phyloP scores from a whole-genome alignment of 441 rosid genomes.

The Dalechampia spathulata region DNA sequence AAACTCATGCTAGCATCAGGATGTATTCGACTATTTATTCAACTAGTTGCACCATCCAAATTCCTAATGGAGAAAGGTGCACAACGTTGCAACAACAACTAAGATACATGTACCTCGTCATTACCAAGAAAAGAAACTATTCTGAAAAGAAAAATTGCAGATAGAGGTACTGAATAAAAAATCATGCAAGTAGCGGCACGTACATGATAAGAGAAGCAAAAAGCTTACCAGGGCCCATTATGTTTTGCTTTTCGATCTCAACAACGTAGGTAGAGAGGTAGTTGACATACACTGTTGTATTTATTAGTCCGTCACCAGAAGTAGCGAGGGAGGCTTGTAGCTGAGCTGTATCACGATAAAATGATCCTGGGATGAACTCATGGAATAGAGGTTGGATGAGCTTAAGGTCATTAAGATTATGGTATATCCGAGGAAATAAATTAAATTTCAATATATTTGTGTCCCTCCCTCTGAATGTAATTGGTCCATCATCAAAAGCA shows the following conservation, averaged over 20 bases:
- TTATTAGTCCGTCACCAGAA: conserved; percentile 60
- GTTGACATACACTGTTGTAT: conserved; percentile 71
- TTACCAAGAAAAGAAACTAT: neutral
- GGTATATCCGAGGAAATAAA: conserved; percentile 80
- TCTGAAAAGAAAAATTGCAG: neutral
- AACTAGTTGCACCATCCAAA: neutral
- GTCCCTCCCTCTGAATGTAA: conserved; percentile 74
- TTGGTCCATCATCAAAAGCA: conserved; percentile 48
- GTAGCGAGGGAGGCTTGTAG: conserved; percentile 70
- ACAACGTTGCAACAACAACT: neutral
- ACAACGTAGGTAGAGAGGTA: conserved; percentile 78
- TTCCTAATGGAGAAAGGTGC: neutral
- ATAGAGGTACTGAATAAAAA: neutral
- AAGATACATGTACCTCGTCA: neutral
- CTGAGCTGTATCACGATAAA: conserved; percentile 43
- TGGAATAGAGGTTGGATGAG: conserved; percentile 87
- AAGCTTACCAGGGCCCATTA: conserved; percentile 82
- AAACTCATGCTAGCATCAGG: no score
- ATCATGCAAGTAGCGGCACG: neutral
- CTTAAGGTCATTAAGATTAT: conserved; percentile 53
- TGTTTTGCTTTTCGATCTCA: conserved; percentile 65
- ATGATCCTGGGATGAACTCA: conserved; percentile 81
- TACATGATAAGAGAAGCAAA: conserved; percentile 6
- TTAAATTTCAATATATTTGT: conserved; percentile 70
- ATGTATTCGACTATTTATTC: no score